Conservation (phyloP, 1,139 yeast species). For the Yamadazyma mexicana region DNA sequence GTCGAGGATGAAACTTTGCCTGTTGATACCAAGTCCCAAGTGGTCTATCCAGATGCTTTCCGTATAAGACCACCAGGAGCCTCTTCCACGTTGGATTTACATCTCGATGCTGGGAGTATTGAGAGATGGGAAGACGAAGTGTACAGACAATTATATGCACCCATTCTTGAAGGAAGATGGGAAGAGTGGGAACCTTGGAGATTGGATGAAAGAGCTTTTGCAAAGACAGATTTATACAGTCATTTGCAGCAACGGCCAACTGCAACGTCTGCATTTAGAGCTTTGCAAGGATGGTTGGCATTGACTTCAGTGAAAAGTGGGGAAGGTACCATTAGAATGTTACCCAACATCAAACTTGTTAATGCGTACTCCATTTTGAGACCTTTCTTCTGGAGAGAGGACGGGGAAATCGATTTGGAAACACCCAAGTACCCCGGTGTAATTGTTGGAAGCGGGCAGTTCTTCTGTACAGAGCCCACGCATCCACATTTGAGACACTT, state of each 20-base stretch:
- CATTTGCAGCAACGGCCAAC: conserved; percentile 22
- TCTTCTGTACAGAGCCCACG: conserved; percentile 16
- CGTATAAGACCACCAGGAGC: conserved; percentile 47
- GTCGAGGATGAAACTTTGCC: conserved; percentile 24
- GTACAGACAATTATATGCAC: conserved; percentile 38
- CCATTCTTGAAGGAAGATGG: conserved; percentile 47
- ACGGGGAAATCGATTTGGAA: conserved; percentile 24
- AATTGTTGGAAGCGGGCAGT: conserved; percentile 22
- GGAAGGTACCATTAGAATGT: conserved; percentile 45
- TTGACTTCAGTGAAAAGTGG: conserved; percentile 33
- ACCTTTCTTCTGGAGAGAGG: conserved; percentile 43
- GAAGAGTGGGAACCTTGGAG: conserved; percentile 48
- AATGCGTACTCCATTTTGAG: conserved; percentile 44
- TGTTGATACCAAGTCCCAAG: conserved; percentile 27
- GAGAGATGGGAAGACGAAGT: conserved; percentile 36
- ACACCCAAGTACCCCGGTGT: conserved; percentile 26
- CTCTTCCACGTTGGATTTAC: conserved; percentile 36
- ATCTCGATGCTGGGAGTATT: conserved; percentile 46
- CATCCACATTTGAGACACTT: conserved; percentile 30
- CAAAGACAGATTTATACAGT: conserved; percentile 34
- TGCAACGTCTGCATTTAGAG: conserved; percentile 41
- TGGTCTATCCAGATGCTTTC: conserved; percentile 38
- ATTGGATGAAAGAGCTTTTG: conserved; percentile 36
- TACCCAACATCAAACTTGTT: conserved; percentile 36
- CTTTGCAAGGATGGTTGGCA: conserved; percentile 53